Percentiles rank a stretch among this genome's conserved stretches.
Conservation (phyloP, 768 basidiomycete genomes). For the Rhodotorula diobovata region DNA sequence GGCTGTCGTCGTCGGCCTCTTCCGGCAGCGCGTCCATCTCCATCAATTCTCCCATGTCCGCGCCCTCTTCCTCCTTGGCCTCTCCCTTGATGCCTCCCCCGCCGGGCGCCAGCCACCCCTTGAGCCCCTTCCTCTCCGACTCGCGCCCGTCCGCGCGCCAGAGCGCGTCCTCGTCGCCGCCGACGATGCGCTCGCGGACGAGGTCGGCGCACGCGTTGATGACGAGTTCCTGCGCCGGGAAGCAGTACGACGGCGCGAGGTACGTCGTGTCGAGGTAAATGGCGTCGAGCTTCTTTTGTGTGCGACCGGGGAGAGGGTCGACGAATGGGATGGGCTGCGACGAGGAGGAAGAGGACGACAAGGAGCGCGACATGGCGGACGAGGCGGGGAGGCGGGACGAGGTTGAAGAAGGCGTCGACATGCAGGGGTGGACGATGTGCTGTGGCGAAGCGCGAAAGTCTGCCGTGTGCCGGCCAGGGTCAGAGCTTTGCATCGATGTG, state of each 20-base stretch:
- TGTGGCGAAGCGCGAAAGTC: constrained; percentile 80
- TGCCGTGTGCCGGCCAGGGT: not conserved
- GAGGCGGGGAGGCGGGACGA: not conserved
- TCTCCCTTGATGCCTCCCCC: constrained; percentile 16
- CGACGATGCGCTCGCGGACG: constrained; percentile 28
- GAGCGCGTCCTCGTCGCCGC: constrained; percentile 38
- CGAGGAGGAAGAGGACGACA: not conserved
- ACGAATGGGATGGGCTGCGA: not conserved
- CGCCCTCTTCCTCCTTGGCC: not conserved
- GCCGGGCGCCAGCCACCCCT: constrained; percentile 38
- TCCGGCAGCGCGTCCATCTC: not conserved
- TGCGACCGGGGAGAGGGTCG: constrained; percentile 38
- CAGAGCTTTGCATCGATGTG: not conserved
- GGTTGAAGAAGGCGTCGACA: constrained; percentile 47
- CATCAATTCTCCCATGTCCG: not conserved
- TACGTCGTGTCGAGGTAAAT: constrained; percentile 89
- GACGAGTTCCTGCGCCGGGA: constrained; percentile 91
- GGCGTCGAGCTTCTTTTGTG: constrained; percentile 73
- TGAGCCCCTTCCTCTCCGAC: constrained; percentile 37
- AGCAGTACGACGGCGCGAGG: constrained; percentile 63
- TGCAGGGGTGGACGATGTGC: constrained; percentile 76
- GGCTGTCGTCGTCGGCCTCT: not conserved
- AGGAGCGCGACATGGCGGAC: not conserved
- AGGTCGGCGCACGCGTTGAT: constrained; percentile 87
- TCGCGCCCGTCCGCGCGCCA: constrained; percentile 36